Conservation (phyloP, 2,329 filamentous ascomycete species). For the Colletotrichum karsti region DNA sequence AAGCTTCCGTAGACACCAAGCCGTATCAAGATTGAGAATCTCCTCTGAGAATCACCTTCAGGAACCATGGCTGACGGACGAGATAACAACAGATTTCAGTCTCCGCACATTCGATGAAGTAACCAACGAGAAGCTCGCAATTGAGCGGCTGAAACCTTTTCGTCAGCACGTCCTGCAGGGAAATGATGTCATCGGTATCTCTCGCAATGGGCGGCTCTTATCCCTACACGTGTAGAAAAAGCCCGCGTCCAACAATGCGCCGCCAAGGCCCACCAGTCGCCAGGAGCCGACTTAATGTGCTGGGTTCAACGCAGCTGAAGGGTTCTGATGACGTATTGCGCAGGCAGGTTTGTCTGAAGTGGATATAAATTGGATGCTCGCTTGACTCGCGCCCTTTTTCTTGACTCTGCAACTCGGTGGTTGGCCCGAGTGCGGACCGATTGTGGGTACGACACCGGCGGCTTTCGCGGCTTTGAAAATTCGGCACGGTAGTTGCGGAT, state of each 20-base stretch:
- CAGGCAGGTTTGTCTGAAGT: not conserved
- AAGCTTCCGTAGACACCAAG: too few relatives aligned
- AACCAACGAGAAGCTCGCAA: not conserved
- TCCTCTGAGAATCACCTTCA: not conserved
- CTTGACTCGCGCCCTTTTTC: not conserved
- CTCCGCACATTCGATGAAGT: not conserved
- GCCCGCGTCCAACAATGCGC: not conserved
- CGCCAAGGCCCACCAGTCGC: not conserved
- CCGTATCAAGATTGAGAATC: too few relatives aligned
- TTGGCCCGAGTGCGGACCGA: slow-evolving; percentile 11
- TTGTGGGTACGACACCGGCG: not conserved
- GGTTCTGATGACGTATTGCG: not conserved
- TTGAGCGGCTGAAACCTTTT: slow-evolving; percentile 9
- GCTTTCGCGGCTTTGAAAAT: slow-evolving; percentile 5
- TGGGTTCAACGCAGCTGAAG: slow-evolving; percentile 7
- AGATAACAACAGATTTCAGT: not conserved
- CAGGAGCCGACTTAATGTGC: not conserved
- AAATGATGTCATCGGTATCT: slow-evolving; percentile 23
- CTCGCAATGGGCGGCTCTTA: not conserved
- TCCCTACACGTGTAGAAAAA: slow-evolving; percentile 5
- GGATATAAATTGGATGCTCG: slow-evolving; percentile 5
- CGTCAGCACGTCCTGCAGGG: slow-evolving; percentile 4
- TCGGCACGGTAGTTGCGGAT: not conserved
- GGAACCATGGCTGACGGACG: not conserved
- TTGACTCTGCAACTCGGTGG: slow-evolving; percentile 3